Evolutionary conservation across 257 asterid genomes (phyloP).

Genomic region (Salvia splendens): DNA sequence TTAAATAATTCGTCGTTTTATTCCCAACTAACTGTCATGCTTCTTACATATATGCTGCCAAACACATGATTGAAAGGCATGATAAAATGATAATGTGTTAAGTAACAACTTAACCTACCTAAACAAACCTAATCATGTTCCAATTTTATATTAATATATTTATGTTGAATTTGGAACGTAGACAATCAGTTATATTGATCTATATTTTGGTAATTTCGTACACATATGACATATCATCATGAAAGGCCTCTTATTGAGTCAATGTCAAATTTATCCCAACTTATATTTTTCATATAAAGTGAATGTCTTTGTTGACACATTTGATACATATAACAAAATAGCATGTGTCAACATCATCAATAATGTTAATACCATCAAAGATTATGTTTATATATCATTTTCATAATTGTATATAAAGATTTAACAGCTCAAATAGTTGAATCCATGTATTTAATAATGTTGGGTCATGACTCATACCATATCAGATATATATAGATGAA

Average conservation of each 20-base stretch:
- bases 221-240: neutral
- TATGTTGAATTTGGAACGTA: neutral
- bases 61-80: slow-evolving; percentile 24
- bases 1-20: no score
- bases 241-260: slow-evolving; percentile 19
- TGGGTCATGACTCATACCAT: neutral
- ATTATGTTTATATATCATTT: neutral
- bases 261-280: slow-evolving; percentile 18
- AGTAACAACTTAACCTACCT: slow-evolving; percentile 35
- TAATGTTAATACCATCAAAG: slow-evolving; percentile 6
- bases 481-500: neutral
- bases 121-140: slow-evolving; percentile 26
- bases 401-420: neutral
- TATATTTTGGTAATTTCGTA: slow-evolving; percentile 15
- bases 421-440: neutral
- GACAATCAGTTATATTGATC: neutral
- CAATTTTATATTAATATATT: neutral
- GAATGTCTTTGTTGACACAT: slow-evolving; percentile 24
- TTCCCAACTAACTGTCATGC: no score
- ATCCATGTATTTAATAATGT: neutral
- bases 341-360: slow-evolving; percentile 19
- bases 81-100: slow-evolving; percentile 1
- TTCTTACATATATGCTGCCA: slow-evolving; percentile 39
- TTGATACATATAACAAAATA: neutral
- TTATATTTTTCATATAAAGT: slow-evolving; percentile 14